These are phyloP conservation scores for Apiospora arundinis DNA, from an alignment of 2,329 filamentous ascomycete genomes.

Conservation along the genomic window DNA sequence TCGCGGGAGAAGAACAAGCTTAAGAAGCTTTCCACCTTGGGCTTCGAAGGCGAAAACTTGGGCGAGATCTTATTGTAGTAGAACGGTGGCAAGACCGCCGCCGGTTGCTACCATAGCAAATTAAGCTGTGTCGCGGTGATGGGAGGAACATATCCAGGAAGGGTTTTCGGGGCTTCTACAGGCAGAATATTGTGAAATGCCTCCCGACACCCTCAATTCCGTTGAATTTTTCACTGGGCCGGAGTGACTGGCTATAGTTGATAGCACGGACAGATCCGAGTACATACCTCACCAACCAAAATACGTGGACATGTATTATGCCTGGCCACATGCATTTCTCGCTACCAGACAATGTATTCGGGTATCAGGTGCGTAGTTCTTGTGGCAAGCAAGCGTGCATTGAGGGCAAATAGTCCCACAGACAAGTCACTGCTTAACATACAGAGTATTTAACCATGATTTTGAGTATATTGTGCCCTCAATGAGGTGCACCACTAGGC, in stretches of 20 bases:
- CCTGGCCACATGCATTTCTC: not conserved
- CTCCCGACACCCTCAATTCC: constrained; percentile 27
- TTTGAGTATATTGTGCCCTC: not conserved
- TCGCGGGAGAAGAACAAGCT: constrained; percentile 73
- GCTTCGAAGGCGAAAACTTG: constrained; percentile 86
- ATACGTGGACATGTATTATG: not conserved
- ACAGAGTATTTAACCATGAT: not conserved
- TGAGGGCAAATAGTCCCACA: not conserved
- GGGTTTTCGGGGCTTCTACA: constrained; percentile 25
- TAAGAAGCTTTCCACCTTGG: constrained; percentile 75
- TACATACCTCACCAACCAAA: not conserved
- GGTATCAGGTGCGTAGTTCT: not conserved
- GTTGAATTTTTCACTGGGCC: not conserved
- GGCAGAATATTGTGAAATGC: constrained; percentile 73
- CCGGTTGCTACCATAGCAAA: constrained; percentile 12
- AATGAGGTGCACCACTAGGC: not conserved
- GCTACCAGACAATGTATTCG: not conserved
- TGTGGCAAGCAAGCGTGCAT: not conserved
- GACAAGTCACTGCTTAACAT: not conserved
- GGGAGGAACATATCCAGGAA: constrained; percentile 11
- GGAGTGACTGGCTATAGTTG: not conserved
- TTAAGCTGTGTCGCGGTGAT: not conserved
- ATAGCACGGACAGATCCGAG: constrained; percentile 8
- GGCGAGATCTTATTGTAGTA: constrained; percentile 74
- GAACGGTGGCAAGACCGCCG: constrained; percentile 31